Base-by-base conservation (phyloP, 2,329 filamentous ascomycete species). In the Boeremia lycopersici region DNA sequence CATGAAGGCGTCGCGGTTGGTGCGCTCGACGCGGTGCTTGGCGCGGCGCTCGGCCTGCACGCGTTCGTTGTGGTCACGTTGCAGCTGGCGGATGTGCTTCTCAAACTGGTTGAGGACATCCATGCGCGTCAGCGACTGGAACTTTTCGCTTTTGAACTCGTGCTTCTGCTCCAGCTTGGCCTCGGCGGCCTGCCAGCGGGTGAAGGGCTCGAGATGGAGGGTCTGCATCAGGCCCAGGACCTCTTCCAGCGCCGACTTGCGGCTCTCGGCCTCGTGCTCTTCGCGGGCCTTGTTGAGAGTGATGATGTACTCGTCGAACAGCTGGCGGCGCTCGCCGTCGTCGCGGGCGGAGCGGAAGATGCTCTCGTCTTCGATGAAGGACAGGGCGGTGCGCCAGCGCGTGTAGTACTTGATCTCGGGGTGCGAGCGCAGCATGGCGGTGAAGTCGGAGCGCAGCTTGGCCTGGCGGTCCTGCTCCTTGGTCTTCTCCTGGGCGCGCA, bases 331-430 rank as follows among this genome's bases (percentile, higher is more conserved):
- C 79, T 98, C 95, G 53, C 85, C 83, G 66, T 99, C 95, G 71
- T 93, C 85, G 65, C 89, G 89, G 38, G 93, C 93, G 28, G 92
- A 93, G 66, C 92, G 89, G 79, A 98, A 99, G 56, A 96, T 95
- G 42, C 91, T 95, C 80, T 99, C 95, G 44, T 89, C 89, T 76
- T 98, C 91, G 59, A 99, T 91, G 61, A 97, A 96, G 9, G 92
- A 91, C 44, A 91, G 88, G 48, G 93, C 95, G 13, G 91, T 97
- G 83, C 92, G 96, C 95, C 95, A 99, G 58, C 92, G 89, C 36
- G 93, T 97, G 76, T 96, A 97, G 74, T 97, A 87, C 76, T 93
- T 95, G 76, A 99, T 98, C 76, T 99, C 95, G 57, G 93, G 92
- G 75, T 99, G 93, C 63, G 92, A 93, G 77, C 89, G 91, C 63